These are phyloP conservation scores for Cylindrotheca closterium DNA, from an alignment of 108 stramenopile species.

Conservation along the genomic window DNA sequence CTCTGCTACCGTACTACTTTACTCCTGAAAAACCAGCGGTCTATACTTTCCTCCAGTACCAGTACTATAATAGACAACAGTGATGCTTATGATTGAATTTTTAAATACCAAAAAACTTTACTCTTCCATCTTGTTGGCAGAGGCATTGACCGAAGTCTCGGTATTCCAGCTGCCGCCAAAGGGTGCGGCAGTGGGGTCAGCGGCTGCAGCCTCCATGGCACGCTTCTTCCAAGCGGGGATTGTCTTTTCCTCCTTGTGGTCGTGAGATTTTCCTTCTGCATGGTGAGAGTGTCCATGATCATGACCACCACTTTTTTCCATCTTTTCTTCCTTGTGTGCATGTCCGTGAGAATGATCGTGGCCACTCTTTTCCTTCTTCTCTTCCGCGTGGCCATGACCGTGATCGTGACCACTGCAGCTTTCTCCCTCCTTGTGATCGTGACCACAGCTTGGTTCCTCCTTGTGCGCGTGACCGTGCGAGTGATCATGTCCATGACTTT, in stretches of 20 bases:
- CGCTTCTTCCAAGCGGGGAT: constrained; percentile 78
- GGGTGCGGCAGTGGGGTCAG: constrained; percentile 60
- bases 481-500: background rate
- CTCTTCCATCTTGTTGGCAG: constrained; percentile 29
- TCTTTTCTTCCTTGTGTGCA: constrained; percentile 24
- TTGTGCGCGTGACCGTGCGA: constrained; percentile 19
- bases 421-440: background rate
- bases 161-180: constrained; percentile 73
- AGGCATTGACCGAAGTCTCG: constrained; percentile 66
- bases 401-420: background rate
- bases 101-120: no score
- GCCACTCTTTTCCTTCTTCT: constrained; percentile 12
- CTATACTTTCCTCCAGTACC: no score
- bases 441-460: background rate
- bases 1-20: no score
- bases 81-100: no score
- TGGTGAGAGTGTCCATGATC: constrained; percentile 17
- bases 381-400: constrained; percentile 1
- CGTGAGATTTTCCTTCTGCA: constrained; percentile 9
- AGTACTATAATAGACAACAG: no score
- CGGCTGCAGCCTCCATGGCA: constrained; percentile 47
- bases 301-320: constrained; percentile 11
- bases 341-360: constrained; percentile 40
- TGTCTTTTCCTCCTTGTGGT: constrained; percentile 25
- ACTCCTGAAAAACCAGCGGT: no score